phyloP scores from a whole-genome alignment of 1,139 yeast species.

The Entelexis paramagnoliae region DNA sequence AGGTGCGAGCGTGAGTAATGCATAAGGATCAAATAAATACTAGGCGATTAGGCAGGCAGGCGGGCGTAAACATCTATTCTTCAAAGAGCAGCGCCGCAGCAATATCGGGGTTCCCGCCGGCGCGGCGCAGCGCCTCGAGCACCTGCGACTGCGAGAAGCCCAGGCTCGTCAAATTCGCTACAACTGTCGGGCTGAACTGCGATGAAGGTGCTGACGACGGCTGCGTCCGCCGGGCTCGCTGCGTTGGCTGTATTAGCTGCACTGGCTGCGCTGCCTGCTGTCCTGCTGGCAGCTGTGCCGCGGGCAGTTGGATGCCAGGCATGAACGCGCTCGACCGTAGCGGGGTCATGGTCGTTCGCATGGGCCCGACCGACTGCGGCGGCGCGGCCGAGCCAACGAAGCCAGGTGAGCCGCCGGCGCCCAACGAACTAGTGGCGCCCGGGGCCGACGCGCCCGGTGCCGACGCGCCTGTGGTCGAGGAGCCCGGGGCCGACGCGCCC shows the following conservation, averaged over 20 bases:
- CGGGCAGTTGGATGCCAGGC: neutral
- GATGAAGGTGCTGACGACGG: neutral
- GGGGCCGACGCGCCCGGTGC: too few species aligned
- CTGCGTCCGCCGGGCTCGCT: too few species aligned
- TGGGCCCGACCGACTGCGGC: neutral
- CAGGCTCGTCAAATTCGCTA: conserved; percentile 48
- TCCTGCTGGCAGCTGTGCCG: too few species aligned
- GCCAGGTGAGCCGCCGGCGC: too few species aligned
- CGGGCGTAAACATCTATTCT: too few species aligned
- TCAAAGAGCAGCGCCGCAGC: conserved; percentile 73
- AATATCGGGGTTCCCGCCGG: conserved; percentile 68
- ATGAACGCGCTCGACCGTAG: neutral
- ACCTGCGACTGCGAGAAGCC: conserved; percentile 66
- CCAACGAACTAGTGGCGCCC: neutral
- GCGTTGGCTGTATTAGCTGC: too few species aligned
- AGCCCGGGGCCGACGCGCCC: too few species aligned
- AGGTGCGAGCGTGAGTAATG: too few species aligned
- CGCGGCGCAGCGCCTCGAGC: conserved; percentile 49
- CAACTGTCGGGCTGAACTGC: conserved; percentile 17
- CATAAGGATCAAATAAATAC: too few species aligned
- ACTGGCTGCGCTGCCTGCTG: too few species aligned
- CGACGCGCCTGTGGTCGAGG: too few species aligned
- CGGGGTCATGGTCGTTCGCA: neutral
- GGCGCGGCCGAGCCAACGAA: neutral
- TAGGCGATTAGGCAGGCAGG: too few species aligned